A percentile compares a stretch with the other conserved stretches of the same genome.
These are phyloP conservation scores for Fusarium anguioides DNA, from an alignment of 2,329 filamentous ascomycete species.

Conservation along the genomic window DNA sequence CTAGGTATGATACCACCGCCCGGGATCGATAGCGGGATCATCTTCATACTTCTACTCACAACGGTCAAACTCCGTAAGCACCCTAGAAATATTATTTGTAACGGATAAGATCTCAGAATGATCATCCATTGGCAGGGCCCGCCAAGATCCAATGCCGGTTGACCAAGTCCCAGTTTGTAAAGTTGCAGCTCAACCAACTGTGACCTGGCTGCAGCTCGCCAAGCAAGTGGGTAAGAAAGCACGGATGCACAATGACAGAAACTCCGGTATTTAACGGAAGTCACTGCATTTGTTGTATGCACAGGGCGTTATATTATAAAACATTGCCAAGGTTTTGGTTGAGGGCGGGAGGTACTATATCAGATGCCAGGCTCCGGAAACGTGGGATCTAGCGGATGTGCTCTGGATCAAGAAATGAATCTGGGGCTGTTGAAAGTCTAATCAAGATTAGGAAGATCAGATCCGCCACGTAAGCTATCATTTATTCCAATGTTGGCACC, in stretches of 20 bases:
- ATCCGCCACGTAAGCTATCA: not conserved
- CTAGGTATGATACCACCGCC: too few species aligned
- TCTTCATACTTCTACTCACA: not conserved
- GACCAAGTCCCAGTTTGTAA: not conserved
- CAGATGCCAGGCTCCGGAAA: not conserved
- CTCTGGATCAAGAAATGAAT: not conserved
- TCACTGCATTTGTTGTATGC: not conserved
- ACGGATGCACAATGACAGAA: conserved; percentile 2
- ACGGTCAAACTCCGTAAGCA: not conserved
- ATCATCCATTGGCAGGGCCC: not conserved
- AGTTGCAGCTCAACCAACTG: not conserved
- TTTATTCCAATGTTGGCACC: not conserved
- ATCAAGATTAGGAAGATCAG: not conserved
- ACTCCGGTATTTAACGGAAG: not conserved
- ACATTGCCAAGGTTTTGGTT: conserved; percentile 2
- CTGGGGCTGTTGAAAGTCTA: not conserved
- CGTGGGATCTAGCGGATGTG: not conserved
- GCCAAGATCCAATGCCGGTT: conserved; percentile 11
- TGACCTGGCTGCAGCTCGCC: not conserved
- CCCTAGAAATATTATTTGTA: not conserved
- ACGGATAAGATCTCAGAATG: not conserved
- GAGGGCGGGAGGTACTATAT: not conserved
- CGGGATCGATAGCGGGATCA: not conserved
- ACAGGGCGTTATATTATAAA: not conserved
- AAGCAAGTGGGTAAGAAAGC: conserved; percentile 7